A percentile compares a stretch with the other conserved stretches of the same genome.
These are phyloP conservation scores for Nakazawaea wickerhamii DNA, from an alignment of 805 yeast species.

Conservation along the genomic window DNA sequence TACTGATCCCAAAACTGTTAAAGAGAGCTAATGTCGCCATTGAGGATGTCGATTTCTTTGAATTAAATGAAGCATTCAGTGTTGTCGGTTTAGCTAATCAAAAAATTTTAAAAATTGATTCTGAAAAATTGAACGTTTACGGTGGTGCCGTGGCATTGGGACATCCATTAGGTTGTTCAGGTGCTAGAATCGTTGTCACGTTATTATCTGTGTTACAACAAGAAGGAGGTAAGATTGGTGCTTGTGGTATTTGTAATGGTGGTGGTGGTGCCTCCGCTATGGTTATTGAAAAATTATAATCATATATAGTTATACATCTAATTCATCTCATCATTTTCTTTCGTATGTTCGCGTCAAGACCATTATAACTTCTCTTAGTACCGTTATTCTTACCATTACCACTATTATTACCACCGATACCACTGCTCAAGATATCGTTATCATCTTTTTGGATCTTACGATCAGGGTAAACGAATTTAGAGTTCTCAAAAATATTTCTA, in stretches of 20 bases:
- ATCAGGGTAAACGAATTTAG: slow-evolving; percentile 70
- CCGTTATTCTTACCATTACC: slow-evolving; percentile 17
- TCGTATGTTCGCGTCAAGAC: neutral
- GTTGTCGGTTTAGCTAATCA: slow-evolving; percentile 93
- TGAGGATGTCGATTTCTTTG: slow-evolving; percentile 80
- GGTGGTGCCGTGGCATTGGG: slow-evolving; percentile 98
- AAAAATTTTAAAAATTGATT: slow-evolving; percentile 58
- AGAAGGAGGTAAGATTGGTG: slow-evolving; percentile 86
- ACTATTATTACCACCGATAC: slow-evolving; percentile 70
- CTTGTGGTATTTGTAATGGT: slow-evolving; percentile 97
- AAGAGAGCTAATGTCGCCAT: slow-evolving; percentile 69
- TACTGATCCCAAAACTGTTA: slow-evolving; percentile 94
- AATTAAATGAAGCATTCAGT: slow-evolving; percentile 96
- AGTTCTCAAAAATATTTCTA: slow-evolving; percentile 76
- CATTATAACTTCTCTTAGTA: slow-evolving; percentile 8
- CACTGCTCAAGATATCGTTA: slow-evolving; percentile 52
- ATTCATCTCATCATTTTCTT: slow-evolving; percentile 8
- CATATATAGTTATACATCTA: neutral
- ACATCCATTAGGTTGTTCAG: slow-evolving; percentile 94
- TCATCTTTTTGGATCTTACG: slow-evolving; percentile 86
- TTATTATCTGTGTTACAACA: slow-evolving; percentile 73
- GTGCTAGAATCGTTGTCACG: slow-evolving; percentile 90
- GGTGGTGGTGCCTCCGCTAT: slow-evolving; percentile 99
- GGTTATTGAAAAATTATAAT: slow-evolving; percentile 58
- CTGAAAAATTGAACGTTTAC: slow-evolving; percentile 72